Conservation (phyloP, 2,329 filamentous ascomycete species). For the Penicillium brevicompactum region DNA sequence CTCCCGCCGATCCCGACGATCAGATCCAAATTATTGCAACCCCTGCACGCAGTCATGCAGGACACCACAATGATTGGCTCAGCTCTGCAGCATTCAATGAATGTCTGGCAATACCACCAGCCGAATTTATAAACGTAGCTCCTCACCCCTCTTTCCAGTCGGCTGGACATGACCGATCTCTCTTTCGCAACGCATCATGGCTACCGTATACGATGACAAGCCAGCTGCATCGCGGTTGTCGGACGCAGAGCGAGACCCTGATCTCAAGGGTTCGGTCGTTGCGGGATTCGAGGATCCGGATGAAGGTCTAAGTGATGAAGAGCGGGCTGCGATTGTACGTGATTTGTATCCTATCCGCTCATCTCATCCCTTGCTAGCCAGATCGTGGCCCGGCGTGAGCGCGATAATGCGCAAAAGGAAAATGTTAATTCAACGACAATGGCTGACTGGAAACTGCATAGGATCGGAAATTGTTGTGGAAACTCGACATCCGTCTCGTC, state of each 20-base stretch:
- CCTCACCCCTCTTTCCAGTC: conserved; percentile 4
- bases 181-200: conserved; percentile 12
- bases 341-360: not conserved
- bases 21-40: conserved; percentile 10
- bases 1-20: conserved; percentile 6
- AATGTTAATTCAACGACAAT: not conserved
- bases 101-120: not conserved
- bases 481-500: conserved; percentile 48
- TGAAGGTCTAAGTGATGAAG: conserved; percentile 64
- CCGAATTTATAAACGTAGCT: conserved; percentile 13
- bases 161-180: not conserved
- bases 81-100: not conserved
- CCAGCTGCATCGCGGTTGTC: conserved; percentile 11
- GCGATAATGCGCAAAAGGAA: not conserved
- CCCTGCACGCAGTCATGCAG: not conserved
- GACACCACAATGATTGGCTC: conserved; percentile 2
- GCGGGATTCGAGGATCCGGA: conserved; percentile 57
- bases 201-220: conserved; percentile 12
- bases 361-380: not conserved
- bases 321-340: conserved; percentile 62
- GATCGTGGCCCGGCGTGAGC: not conserved
- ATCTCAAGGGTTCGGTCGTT: conserved; percentile 7
- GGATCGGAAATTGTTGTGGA: conserved; percentile 49
- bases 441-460: conserved; percentile 14
- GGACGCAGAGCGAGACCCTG: conserved; percentile 24